These are phyloP conservation scores for Chlorella sp. DNA, from an alignment of 139 green algal species.

Conservation along the genomic window DNA sequence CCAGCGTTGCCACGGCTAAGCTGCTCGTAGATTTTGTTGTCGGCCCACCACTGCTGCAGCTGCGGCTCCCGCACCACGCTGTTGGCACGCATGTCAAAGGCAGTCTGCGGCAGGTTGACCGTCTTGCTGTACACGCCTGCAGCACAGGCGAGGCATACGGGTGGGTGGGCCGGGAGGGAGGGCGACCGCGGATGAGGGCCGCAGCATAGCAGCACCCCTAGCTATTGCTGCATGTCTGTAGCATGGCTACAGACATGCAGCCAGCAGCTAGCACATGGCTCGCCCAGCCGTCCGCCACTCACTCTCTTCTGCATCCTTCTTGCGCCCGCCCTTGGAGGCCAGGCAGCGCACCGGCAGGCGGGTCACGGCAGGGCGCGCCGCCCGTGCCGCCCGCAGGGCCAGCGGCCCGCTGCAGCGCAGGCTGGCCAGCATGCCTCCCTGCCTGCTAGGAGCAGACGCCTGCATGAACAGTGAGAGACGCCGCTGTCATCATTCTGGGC, in stretches of 20 bases:
- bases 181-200: no score
- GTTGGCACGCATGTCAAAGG: slow-evolving; percentile 97
- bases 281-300: neutral
- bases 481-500: neutral
- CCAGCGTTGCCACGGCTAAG: slow-evolving; percentile 58
- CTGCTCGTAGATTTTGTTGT: slow-evolving; percentile 79
- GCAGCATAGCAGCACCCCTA: no score
- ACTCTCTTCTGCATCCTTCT: slow-evolving; percentile 32
- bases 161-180: neutral
- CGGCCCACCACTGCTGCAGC: slow-evolving; percentile 92
- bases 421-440: neutral
- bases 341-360: slow-evolving; percentile 16
- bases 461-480: neutral
- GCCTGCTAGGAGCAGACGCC: neutral
- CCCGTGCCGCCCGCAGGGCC: neutral
- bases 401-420: neutral
- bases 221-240: no score
- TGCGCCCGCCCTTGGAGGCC: slow-evolving; percentile 16
- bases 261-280: no score
- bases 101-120: slow-evolving; percentile 91
- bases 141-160: neutral
- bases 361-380: neutral
- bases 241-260: neutral
- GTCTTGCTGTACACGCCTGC: slow-evolving; percentile 80
- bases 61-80: slow-evolving; percentile 88